phyloP scores from a whole-genome alignment of 2,329 filamentous ascomycete species.

The Lojkania enalia region DNA sequence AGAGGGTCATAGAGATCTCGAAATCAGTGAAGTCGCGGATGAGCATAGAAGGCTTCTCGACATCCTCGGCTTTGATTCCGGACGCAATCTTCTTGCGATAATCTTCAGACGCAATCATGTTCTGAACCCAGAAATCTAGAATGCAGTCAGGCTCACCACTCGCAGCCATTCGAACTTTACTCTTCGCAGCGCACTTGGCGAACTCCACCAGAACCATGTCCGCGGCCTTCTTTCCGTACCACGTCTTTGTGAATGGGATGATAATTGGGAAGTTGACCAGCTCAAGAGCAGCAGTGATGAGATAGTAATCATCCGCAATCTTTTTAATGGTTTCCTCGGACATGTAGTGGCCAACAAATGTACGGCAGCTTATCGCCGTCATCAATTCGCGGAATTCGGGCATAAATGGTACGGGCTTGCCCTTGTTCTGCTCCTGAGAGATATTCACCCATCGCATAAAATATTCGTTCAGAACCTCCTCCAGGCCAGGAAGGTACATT shows the following conservation, averaged over 20 bases:
- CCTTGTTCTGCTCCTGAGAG: slow-evolving; percentile 66
- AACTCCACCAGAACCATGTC: slow-evolving; percentile 90
- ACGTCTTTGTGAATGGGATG: slow-evolving; percentile 88
- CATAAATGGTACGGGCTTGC: slow-evolving; percentile 84
- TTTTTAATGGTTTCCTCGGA: slow-evolving; percentile 84
- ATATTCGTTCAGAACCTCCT: slow-evolving; percentile 85
- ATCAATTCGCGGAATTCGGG: slow-evolving; percentile 87
- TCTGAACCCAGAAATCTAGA: slow-evolving; percentile 89
- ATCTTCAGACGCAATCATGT: slow-evolving; percentile 79
- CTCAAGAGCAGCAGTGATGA: slow-evolving; percentile 91
- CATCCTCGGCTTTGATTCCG: slow-evolving; percentile 67
- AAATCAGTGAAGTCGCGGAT: slow-evolving; percentile 84
- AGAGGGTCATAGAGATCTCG: slow-evolving; percentile 88
- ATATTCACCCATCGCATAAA: slow-evolving; percentile 75
- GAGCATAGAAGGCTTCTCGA: slow-evolving; percentile 80
- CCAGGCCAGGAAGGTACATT: slow-evolving; percentile 83
- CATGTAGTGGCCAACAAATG: slow-evolving; percentile 94
- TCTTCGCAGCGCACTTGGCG: slow-evolving; percentile 85
- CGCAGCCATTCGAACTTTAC: slow-evolving; percentile 85
- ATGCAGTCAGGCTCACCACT: slow-evolving; percentile 85
- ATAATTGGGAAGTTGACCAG: slow-evolving; percentile 98
- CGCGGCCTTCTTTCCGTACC: slow-evolving; percentile 93
- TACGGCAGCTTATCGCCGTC: slow-evolving; percentile 89
- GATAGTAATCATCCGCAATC: slow-evolving; percentile 93
- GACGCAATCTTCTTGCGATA: slow-evolving; percentile 77